Percentiles rank a stretch among this genome's conserved stretches.
These are phyloP conservation scores for Suillus brevipes DNA, from an alignment of 768 basidiomycete genomes.

Conservation along the genomic window DNA sequence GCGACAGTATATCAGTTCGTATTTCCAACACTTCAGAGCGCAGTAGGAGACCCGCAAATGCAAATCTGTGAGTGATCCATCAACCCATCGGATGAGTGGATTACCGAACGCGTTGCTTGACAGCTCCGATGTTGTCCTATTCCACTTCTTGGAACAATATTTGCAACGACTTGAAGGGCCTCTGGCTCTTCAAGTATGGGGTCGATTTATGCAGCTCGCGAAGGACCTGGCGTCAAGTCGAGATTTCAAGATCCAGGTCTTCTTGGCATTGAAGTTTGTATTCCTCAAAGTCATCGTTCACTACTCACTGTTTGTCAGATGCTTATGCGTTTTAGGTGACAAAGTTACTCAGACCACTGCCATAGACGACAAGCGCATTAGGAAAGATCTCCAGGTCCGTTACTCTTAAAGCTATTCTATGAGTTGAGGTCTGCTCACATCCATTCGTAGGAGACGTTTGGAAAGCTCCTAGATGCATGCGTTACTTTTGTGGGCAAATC, in stretches of 20 bases:
- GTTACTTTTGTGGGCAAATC: conserved; percentile 72
- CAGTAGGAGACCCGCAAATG: conserved; percentile 59
- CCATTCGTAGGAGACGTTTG: conserved; percentile 67
- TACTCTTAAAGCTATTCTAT: neutral
- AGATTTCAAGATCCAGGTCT: conserved; percentile 71
- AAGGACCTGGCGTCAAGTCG: conserved; percentile 73
- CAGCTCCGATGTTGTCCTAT: conserved; percentile 72
- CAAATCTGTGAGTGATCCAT: conserved; percentile 57
- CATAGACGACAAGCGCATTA: conserved; percentile 83
- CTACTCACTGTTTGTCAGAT: conserved; percentile 44
- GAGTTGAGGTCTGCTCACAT: neutral
- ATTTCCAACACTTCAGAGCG: conserved; percentile 57
- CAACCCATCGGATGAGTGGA: neutral
- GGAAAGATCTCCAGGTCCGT: conserved; percentile 83
- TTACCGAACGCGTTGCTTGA: neutral
- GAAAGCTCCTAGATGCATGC: conserved; percentile 80
- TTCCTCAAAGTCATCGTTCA: conserved; percentile 3
- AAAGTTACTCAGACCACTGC: conserved; percentile 88
- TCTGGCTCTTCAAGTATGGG: conserved; percentile 91
- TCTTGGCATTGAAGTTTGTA: conserved; percentile 68
- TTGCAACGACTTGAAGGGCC: conserved; percentile 83
- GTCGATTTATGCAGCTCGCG: conserved; percentile 69
- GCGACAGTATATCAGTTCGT: conserved; percentile 75
- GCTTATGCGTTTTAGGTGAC: conserved; percentile 74
- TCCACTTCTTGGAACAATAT: conserved; percentile 88